Base-by-base conservation (phyloP, 441 rosid species). In the Capsella rubella region DNA sequence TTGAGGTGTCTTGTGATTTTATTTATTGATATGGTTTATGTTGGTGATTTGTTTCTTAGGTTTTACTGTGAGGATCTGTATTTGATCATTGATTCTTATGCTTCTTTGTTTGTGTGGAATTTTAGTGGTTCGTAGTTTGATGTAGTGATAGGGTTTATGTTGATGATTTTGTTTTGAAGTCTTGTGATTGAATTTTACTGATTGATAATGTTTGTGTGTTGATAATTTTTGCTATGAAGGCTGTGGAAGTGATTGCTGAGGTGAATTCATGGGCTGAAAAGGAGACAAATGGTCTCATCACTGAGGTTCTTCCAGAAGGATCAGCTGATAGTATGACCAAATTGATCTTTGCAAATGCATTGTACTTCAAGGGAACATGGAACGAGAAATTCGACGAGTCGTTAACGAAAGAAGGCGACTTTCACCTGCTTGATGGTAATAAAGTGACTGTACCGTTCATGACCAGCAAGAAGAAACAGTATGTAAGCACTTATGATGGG, bases 311-410 rank as follows among this genome's bases (percentile, higher is more conserved):
- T 50, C 90, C 96, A 15, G 49, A 84, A 9, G 89, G 87, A 6
- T 86, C 95, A 4, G 90, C 86, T 54, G 86, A 90, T 18, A 40
- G 43, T 57, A 68, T 67, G 31, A 87, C 95, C 13, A 84, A 78
- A 74, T 87, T 94, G 58, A 82, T 94, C 14, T 78, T 91, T 40
- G 86, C 91, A 1, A 91, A 90, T 83, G 98, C 95, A 31, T 80
- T 94, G 12, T 91, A 94, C 71, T 94, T 94, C 78, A 90, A 91
- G 66, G 96, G 95, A 14, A 84, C 91, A 69, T 94, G 98, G 97
- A 76, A 46, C 55, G 88, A 90, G 60, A 85, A 84, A 61, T 91
- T 91, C 49, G 89, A 90, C 64, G 75, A 83, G 1, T 85, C 88
- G 0, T 42, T 79, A 57, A 89, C 95, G 1, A 79, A 84, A 69